Evolutionary conservation across 176 grass and related monocot genomes (phyloP).

Genomic region (Avena eriantha): DNA sequence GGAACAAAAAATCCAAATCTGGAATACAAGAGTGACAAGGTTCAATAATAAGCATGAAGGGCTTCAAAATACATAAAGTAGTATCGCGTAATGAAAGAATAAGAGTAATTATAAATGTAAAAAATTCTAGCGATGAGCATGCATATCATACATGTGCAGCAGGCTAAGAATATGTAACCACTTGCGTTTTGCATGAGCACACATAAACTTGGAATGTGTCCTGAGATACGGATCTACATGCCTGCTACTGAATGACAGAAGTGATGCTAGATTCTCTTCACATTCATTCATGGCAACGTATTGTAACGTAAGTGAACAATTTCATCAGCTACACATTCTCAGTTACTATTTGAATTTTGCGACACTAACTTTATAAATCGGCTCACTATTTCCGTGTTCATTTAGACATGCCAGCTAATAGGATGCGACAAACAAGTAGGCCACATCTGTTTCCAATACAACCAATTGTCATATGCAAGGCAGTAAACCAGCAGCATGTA

Average conservation of each 20-base stretch:
- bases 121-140: not conserved
- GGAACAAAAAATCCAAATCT: constrained; percentile 99
- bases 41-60: constrained; percentile 24
- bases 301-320: not conserved
- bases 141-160: not conserved
- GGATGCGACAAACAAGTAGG: not conserved
- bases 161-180: not conserved
- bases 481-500: not conserved
- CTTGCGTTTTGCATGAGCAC: constrained; percentile 7
- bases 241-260: constrained; percentile 13
- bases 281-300: not conserved
- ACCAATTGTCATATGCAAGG: not conserved
- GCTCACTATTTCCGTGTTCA: not conserved
- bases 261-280: not conserved
- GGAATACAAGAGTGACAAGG: constrained; percentile 30
- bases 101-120: constrained; percentile 1
- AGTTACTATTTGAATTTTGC: not conserved
- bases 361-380: not conserved
- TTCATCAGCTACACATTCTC: not conserved
- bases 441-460: not conserved
- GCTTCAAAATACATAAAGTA: constrained; percentile 21
- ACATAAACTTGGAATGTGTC: constrained; percentile 6
- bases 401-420: not conserved
- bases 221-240: not conserved
- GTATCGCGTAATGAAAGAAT: constrained; percentile 13